Conservation (phyloP, 78 protist genomes). For the Bigelowiella natans region DNA sequence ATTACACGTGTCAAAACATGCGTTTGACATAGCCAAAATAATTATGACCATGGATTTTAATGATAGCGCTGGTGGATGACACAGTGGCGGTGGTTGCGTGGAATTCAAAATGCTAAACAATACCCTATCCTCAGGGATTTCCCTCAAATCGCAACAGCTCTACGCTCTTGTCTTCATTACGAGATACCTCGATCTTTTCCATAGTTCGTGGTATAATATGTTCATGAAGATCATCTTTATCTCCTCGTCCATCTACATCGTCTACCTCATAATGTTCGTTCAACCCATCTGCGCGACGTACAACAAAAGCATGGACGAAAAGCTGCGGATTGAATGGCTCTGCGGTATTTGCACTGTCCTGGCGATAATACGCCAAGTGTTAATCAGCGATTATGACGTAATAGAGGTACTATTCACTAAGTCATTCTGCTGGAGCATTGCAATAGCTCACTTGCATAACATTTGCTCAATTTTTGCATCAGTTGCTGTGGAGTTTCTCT, state of each 20-base stretch:
- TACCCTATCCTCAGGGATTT: constrained; percentile 14
- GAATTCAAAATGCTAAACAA: no score
- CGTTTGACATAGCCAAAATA: no score
- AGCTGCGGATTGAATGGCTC: not conserved
- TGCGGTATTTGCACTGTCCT: not conserved
- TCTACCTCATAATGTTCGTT: not conserved
- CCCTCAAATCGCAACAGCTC: constrained; percentile 28
- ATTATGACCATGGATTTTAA: no score
- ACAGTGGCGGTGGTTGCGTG: no score
- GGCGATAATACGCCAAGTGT: no score
- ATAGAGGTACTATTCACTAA: no score
- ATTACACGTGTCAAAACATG: no score
- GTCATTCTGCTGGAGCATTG: no score
- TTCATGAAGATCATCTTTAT: constrained; percentile 27
- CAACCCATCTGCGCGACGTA: constrained; percentile 9
- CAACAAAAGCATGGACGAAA: not conserved
- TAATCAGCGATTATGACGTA: no score
- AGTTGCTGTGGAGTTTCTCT: constrained; percentile 26
- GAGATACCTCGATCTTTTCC: constrained; percentile 22
- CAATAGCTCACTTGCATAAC: no score
- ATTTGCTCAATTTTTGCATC: no score
- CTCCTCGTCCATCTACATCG: not conserved
- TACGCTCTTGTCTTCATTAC: constrained; percentile 9
- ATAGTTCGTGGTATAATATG: not conserved
- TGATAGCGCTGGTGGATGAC: no score